A percentile compares a stretch with the other conserved stretches of the same genome.
Conservation (phyloP, 192 early-diverging fungal genomes). For the Coemansia sp. region DNA sequence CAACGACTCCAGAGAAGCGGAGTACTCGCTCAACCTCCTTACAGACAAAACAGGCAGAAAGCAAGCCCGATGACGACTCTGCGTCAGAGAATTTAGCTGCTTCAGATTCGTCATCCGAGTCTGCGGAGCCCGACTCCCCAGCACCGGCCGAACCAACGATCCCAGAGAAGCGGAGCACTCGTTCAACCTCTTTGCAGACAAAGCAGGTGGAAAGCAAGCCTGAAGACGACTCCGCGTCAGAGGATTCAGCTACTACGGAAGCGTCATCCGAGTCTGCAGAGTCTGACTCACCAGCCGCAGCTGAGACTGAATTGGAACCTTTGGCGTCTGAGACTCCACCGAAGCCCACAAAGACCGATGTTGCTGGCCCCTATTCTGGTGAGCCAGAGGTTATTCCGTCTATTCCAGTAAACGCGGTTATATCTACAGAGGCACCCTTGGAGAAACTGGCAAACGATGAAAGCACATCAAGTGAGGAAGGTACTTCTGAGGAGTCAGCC, state of each 20-base stretch:
- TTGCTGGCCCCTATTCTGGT: not conserved
- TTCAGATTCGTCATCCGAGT: not conserved
- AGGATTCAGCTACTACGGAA: not conserved
- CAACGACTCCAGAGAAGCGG: not conserved
- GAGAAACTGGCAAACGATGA: not conserved
- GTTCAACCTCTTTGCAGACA: not conserved
- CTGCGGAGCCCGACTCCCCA: not conserved
- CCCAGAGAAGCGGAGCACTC: not conserved
- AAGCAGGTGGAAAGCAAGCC: not conserved
- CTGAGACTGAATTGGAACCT: not conserved
- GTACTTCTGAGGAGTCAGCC: not conserved
- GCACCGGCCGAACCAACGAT: not conserved
- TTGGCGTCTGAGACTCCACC: not conserved
- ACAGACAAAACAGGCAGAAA: not conserved
- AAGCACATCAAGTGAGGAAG: constrained; percentile 4
- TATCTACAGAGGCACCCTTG: not conserved
- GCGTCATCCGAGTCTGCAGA: not conserved
- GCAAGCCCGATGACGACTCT: not conserved
- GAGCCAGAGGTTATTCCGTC: not conserved
- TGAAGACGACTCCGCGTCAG: not conserved
- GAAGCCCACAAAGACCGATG: not conserved
- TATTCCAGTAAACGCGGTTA: not conserved
- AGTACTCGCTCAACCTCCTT: not conserved
- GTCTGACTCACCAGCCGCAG: not conserved
- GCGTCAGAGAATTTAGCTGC: not conserved